These are phyloP conservation scores for Populus euphratica DNA, from an alignment of 345 rosid genomes.

Conservation along the genomic window DNA sequence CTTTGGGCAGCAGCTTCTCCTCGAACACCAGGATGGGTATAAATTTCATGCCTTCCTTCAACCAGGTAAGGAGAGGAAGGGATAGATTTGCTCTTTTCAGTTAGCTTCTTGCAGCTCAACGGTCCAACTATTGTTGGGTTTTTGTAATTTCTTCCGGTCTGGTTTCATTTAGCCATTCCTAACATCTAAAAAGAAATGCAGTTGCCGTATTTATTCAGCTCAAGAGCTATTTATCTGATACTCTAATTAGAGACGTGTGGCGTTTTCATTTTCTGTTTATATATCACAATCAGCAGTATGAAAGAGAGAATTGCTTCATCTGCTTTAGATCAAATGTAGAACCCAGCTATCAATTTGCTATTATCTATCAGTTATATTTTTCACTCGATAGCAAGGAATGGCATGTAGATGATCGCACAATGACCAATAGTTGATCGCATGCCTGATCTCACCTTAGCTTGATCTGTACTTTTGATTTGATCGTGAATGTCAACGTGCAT, in stretches of 20 bases:
- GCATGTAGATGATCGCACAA: background rate
- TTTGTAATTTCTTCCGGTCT: background rate
- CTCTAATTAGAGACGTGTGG: background rate
- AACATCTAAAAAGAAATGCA: background rate
- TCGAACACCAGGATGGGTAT: background rate
- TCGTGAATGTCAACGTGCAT: background rate
- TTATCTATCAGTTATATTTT: too few relatives aligned
- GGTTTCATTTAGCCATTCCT: background rate
- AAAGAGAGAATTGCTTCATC: background rate
- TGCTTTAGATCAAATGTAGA: background rate
- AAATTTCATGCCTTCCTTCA: background rate
- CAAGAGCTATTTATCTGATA: background rate
- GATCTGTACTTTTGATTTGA: background rate
- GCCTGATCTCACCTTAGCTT: background rate
- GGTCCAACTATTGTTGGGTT: slow-evolving; percentile 3
- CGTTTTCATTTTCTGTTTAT: slow-evolving; percentile 3
- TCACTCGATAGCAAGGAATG: background rate
- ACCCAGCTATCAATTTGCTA: background rate
- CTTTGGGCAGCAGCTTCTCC: slow-evolving; percentile 1
- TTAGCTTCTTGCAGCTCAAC: background rate
- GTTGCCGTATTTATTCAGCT: background rate
- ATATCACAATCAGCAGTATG: background rate
- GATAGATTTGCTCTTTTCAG: background rate
- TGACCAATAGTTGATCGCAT: background rate
- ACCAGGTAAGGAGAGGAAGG: background rate